Evolutionary conservation across 305 asterid genomes (phyloP).

Genomic region (Ilex paraguariensis): DNA sequence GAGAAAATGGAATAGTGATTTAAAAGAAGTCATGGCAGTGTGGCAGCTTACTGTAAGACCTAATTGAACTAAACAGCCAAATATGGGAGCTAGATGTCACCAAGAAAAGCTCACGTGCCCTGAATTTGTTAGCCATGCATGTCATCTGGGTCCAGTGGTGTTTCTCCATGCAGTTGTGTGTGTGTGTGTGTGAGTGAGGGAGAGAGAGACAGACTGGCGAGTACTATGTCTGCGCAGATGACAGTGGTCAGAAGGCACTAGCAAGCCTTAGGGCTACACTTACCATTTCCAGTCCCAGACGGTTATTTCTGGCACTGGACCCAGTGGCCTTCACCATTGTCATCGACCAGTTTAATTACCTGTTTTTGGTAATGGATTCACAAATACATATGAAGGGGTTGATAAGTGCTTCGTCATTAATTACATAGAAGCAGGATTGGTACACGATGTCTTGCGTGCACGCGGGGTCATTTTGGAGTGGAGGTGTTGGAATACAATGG

Average conservation of each 20-base stretch:
- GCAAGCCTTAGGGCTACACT: conserved; percentile 22
- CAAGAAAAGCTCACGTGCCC: conserved; percentile 28
- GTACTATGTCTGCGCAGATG: conserved; percentile 12
- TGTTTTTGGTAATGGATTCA: conserved; percentile 26
- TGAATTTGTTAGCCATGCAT: conserved; percentile 12
- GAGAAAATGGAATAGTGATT: conserved; percentile 17
- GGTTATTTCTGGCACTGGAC: conserved; percentile 13
- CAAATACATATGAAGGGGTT: conserved; percentile 11
- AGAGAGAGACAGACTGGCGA: neutral
- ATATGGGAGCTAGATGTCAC: conserved; percentile 4
- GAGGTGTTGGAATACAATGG: conserved; percentile 39
- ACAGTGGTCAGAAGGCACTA: conserved; percentile 25
- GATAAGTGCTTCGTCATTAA: conserved; percentile 18
- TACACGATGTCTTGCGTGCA: conserved; percentile 15
- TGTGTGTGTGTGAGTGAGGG: too few species aligned
- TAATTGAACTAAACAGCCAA: conserved; percentile 24
- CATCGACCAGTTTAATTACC: conserved; percentile 24
- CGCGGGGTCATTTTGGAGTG: conserved; percentile 47
- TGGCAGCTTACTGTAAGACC: conserved; percentile 9
- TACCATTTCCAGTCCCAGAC: conserved; percentile 25
- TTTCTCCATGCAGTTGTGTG: neutral
- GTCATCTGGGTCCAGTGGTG: neutral
- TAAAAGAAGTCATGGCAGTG: conserved; percentile 11
- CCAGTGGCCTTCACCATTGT: conserved; percentile 23
- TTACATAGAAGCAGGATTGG: conserved; percentile 23